Base-by-base conservation (phyloP, 2,329 filamentous ascomycete genomes). In the Neonectria faginata region DNA sequence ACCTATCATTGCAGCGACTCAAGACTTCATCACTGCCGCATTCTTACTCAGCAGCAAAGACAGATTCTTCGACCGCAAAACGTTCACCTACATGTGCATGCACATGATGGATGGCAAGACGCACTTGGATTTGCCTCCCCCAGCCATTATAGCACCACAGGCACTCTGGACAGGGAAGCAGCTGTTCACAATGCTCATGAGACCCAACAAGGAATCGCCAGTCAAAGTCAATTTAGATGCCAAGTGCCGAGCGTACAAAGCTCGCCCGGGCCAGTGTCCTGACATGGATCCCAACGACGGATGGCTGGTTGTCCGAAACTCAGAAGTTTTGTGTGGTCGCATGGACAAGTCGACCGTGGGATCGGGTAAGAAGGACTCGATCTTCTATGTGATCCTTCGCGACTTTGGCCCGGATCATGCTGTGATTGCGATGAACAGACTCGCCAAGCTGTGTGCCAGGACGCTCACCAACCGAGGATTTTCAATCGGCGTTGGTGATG, bases 311-410 rank as follows among this genome's bases (percentile, higher is more conserved):
- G 91, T 99, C 67, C 92, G 95, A 62, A 98, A 99, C 76, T 98
- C 95, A 0, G 94, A 97, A 77, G 90, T 98, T 66, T 97, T 99
- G 92, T 98, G 95, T 75, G 96, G 96, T 66, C 88, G 91, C 64
- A 97, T 98, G 94, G 96, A 99, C 83, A 99, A 99, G 80, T 92
- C 93, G 1, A 98, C 94, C 0, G 93, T 99, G n/a, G 96, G 96
- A 71, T 90, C 93, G 6, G 96, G 96, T 73, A 98, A 98, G 83
- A 99, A 99, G 77, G 95, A 97, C 77, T 97, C 94, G 0, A 90
- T 99, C 20, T 99, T 98, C 76, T 99, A 97, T 75, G 92, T 98
- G 61, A 95, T 99, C 76, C 88, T 98, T 72, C 88, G 96, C 83
- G 96, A 99, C 81, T 99, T 92, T 73, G 96, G 96, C 0, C 92